Conservation (phyloP, 2,329 filamentous ascomycete species). For the Elsinoe perseae region DNA sequence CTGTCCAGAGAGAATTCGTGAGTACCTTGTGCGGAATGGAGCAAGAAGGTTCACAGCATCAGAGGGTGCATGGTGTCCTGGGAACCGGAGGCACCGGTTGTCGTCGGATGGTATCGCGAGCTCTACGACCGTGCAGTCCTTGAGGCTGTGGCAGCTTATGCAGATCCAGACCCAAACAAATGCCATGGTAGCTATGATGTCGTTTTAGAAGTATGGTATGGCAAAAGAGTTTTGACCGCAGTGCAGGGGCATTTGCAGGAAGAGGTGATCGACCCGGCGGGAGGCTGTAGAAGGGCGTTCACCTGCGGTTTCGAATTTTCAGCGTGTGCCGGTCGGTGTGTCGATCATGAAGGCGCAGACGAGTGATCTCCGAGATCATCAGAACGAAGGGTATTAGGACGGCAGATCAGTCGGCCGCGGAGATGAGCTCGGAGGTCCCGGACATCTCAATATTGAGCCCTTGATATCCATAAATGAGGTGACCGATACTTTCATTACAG, state of each 20-base stretch:
- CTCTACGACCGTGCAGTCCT: not conserved
- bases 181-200: constrained; percentile 3
- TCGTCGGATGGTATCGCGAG: not conserved
- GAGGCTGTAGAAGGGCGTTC: not conserved
- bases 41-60: not conserved
- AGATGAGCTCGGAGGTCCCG: not conserved
- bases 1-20: not conserved
- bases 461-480: not conserved
- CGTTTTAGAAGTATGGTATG: not conserved
- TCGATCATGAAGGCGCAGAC: constrained; percentile 1
- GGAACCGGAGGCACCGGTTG: not conserved
- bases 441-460: not conserved
- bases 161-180: not conserved
- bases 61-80: not conserved
- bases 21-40: not conserved
- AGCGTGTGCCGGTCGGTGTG: not conserved
- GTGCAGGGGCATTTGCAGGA: not conserved
- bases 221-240: not conserved
- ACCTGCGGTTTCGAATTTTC: not conserved
- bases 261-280: not conserved
- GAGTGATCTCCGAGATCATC: not conserved
- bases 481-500: not conserved
- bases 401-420: not conserved
- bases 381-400: not conserved
- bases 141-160: not conserved